These are phyloP conservation scores for Teunomyces tritomae DNA, from an alignment of 805 yeast species.

Conservation along the genomic window DNA sequence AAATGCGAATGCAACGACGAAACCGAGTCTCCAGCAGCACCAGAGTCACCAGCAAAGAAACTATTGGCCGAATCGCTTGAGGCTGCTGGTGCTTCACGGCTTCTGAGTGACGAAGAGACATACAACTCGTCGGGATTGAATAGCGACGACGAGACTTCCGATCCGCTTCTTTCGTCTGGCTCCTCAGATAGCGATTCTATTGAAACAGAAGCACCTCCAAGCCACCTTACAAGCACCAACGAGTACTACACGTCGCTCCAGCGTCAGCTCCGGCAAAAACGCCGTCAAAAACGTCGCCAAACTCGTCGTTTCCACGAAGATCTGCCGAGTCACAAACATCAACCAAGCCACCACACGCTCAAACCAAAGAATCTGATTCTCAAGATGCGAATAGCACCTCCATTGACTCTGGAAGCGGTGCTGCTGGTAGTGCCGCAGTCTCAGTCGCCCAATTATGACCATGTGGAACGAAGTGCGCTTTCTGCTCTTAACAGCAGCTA, in stretches of 20 bases:
- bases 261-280: slow-evolving; percentile 3
- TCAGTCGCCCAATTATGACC: neutral
- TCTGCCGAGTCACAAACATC: slow-evolving; percentile 40
- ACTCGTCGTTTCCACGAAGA: slow-evolving; percentile 3
- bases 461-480: slow-evolving; percentile 10
- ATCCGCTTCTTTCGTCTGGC: neutral
- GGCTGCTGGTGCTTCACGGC: slow-evolving; percentile 11
- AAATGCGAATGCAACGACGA: slow-evolving; percentile 5
- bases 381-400: slow-evolving; percentile 15
- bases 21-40: neutral
- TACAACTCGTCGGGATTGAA: slow-evolving; percentile 26
- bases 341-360: slow-evolving; percentile 40
- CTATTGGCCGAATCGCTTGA: slow-evolving; percentile 9
- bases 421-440: neutral
- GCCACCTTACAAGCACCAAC: slow-evolving; percentile 15
- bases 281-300: slow-evolving; percentile 9
- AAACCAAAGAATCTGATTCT: slow-evolving; percentile 43
- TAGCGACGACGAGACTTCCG: slow-evolving; percentile 12
- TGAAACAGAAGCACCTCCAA: neutral
- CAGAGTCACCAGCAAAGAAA: slow-evolving; percentile 8
- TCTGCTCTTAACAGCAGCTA: slow-evolving; percentile 13
- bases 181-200: slow-evolving; percentile 7
- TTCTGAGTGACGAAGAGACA: slow-evolving; percentile 15
- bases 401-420: neutral
- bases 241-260: slow-evolving; percentile 17